These are phyloP conservation scores for Fennellomyces sp. DNA, from an alignment of 371 early-diverging fungal species.

Conservation along the genomic window DNA sequence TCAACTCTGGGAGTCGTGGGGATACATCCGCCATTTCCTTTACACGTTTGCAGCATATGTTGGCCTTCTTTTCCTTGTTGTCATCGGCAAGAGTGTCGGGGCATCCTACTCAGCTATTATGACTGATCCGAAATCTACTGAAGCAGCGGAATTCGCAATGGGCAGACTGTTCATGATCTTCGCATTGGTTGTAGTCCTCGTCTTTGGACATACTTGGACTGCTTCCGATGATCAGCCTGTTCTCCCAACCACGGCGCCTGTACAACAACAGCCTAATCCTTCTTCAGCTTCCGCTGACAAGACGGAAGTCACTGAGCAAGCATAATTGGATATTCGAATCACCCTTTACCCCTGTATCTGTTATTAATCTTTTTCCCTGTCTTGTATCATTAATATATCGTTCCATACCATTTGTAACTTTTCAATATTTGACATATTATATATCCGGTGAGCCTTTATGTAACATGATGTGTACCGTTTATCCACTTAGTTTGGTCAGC, in stretches of 20 bases:
- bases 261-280: background rate
- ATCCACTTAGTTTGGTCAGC: too few species aligned
- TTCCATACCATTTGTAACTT: too few species aligned
- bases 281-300: slow-evolving; percentile 1
- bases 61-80: background rate
- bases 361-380: too few species aligned
- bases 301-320: slow-evolving; percentile 4
- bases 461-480: too few species aligned
- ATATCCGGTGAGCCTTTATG: too few species aligned
- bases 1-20: background rate
- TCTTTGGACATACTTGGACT: slow-evolving; percentile 3
- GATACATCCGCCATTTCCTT: background rate
- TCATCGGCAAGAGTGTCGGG: background rate
- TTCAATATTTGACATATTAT: too few species aligned
- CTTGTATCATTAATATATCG: too few species aligned
- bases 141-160: background rate
- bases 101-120: background rate
- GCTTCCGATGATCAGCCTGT: background rate
- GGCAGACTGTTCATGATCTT: background rate
- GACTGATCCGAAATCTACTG: background rate
- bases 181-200: background rate
- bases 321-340: too few species aligned
- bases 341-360: too few species aligned
- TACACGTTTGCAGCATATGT: background rate
- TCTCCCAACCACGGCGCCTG: background rate